These are phyloP conservation scores for Fragilaria crotonensis DNA, from an alignment of 108 stramenopile species.

Conservation along the genomic window DNA sequence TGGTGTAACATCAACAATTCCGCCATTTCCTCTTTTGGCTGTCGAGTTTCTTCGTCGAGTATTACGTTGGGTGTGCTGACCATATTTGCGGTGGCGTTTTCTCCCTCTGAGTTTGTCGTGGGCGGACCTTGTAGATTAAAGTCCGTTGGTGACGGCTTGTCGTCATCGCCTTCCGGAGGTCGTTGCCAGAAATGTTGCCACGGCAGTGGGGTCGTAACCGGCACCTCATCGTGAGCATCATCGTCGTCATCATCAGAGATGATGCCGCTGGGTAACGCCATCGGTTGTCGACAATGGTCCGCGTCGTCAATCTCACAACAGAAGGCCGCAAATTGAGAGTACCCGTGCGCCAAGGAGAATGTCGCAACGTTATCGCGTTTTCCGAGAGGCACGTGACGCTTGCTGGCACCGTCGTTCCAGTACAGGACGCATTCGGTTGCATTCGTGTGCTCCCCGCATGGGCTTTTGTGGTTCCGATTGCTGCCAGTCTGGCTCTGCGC, in stretches of 20 bases:
- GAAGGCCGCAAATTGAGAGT: constrained; percentile 13
- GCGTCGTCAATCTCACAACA: background rate
- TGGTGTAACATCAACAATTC: constrained; percentile 23
- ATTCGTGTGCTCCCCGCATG: background rate
- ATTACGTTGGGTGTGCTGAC: background rate
- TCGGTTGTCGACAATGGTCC: background rate
- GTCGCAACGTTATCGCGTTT: constrained; percentile 13
- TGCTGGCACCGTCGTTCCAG: no score
- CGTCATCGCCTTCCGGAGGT: no score
- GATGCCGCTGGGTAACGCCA: background rate
- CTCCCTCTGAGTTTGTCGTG: no score
- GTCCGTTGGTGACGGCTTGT: no score
- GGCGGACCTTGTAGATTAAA: no score
- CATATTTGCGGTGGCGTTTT: no score
- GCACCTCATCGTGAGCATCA: background rate
- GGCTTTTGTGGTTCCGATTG: background rate
- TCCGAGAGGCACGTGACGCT: constrained; percentile 17
- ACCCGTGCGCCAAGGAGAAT: constrained; percentile 11
- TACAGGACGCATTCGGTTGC: no score
- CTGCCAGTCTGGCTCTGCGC: constrained; percentile 3
- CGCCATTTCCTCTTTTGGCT: constrained; percentile 1
- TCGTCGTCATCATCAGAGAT: constrained; percentile 4
- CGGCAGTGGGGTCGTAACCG: no score
- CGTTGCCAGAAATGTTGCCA: no score
- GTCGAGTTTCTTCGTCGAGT: constrained; percentile 1